Conservation (phyloP, 768 basidiomycete genomes). For the Pholiota molesta region DNA sequence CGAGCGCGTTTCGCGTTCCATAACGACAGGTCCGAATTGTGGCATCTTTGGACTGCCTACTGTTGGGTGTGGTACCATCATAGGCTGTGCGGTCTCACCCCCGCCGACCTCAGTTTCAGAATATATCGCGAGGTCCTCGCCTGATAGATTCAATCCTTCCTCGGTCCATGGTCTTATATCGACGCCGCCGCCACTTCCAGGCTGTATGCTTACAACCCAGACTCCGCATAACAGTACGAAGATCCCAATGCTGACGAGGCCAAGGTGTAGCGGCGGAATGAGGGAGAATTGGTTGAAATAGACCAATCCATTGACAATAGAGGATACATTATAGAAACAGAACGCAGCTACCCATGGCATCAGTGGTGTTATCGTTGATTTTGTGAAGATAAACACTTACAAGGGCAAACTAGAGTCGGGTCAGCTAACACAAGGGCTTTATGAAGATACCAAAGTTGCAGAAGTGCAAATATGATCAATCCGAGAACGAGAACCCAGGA, state of each 20-base stretch:
- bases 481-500: conserved; percentile 80
- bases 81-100: conserved; percentile 5
- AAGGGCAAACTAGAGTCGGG: conserved; percentile 85
- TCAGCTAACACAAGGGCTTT: conserved; percentile 79
- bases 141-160: conserved; percentile 39
- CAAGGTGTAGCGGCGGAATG: conserved; percentile 70
- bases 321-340: conserved; percentile 93
- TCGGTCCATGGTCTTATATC: conserved; percentile 53
- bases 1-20: conserved; percentile 36
- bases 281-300: conserved; percentile 87
- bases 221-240: conserved; percentile 81
- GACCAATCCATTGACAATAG: conserved; percentile 86
- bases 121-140: conserved; percentile 28
- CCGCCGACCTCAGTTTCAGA: conserved; percentile 24
- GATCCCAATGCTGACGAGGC: conserved; percentile 78
- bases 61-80: conserved; percentile 7
- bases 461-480: conserved; percentile 71
- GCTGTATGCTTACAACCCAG: conserved; percentile 84
- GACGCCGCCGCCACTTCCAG: conserved; percentile 54
- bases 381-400: conserved; percentile 44
- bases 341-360: conserved; percentile 67
- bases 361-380: conserved; percentile 19
- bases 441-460: conserved; percentile 86
- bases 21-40: conserved; percentile 26
- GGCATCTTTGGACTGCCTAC: conserved; percentile 2